These are phyloP conservation scores for Mortierella sp. DNA, from an alignment of 371 early-diverging fungal species.

Conservation along the genomic window DNA sequence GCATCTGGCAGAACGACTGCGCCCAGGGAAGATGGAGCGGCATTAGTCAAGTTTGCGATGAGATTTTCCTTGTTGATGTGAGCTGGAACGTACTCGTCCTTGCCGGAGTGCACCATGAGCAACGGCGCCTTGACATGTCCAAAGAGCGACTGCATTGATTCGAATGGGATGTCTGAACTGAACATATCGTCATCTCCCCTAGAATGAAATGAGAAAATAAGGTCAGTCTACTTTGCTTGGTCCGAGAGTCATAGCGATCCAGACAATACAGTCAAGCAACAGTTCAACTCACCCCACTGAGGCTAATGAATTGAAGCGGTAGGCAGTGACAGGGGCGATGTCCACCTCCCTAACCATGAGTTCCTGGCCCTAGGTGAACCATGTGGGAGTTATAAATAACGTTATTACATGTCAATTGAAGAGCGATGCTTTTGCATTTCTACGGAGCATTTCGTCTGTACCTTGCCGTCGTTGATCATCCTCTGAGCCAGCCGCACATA, in stretches of 20 bases:
- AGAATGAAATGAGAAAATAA: constrained; percentile 10
- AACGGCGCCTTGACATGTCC: constrained; percentile 59
- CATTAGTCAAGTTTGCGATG: constrained; percentile 47
- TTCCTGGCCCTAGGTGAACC: constrained; percentile 41
- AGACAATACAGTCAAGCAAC: background rate
- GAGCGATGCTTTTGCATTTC: background rate
- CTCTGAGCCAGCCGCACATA: constrained; percentile 52
- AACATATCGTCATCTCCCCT: constrained; percentile 74
- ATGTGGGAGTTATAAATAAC: background rate
- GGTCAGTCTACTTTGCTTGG: background rate
- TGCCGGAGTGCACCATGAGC: constrained; percentile 60
- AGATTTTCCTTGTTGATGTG: constrained; percentile 45
- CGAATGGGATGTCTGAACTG: constrained; percentile 64
- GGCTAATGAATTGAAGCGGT: constrained; percentile 62
- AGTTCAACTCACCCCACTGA: constrained; percentile 57
- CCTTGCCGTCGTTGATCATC: constrained; percentile 60
- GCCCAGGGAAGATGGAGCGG: constrained; percentile 59
- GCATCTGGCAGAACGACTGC: constrained; percentile 58
- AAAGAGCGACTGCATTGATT: constrained; percentile 57
- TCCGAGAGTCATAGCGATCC: too few species aligned
- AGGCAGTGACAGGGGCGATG: constrained; percentile 62
- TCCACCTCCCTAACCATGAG: constrained; percentile 60
- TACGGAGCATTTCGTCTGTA: background rate
- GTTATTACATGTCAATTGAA: background rate
- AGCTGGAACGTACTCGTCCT: constrained; percentile 62